Evolutionary conservation across 768 basidiomycete genomes (phyloP), one percentile per base, ranked within the genome.

Genomic region (Rhodotorula toruloides): DNA sequence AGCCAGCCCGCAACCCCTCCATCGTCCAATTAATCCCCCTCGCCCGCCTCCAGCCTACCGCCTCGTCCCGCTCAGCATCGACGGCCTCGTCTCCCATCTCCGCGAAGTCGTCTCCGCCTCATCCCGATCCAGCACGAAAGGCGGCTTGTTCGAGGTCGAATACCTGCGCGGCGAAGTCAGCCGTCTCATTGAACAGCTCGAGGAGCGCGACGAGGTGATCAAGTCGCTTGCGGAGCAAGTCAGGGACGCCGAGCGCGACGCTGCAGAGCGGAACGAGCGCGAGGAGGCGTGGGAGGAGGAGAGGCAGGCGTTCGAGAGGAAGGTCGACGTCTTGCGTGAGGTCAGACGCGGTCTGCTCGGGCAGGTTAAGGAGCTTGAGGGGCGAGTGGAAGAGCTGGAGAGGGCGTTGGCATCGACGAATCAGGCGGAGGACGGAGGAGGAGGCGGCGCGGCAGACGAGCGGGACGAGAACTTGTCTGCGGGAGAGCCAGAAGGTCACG

Each of bases 111-210:
- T 67, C 32, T 6, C 48, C 42, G 34, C 6, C 7, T 11, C 58
- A 8, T 1, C 53, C 27, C 21, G 48, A n/a, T n/a, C 54, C 32
- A 40, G 8, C 25, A 16, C 29, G 27, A 16, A 39, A n/a, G 25
- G 63, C 29, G 43, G 17, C 2, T 7, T n/a, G n/a, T 17, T 17
- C 47, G 65, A 66, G 34, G 11, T 37, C 4, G 27, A 19, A 11
- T 61, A 25, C 56, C 56, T 67, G 9, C 42, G 66, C 10, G 19
- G 66, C 17, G 66, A 67, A 37, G 50, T 62, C 6, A 3, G 19
- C 7, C 40, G 66, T 0, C 44, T 67, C 11, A 44, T 49, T 0
- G 16, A 6, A 0, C 54, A 61, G 32, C 42, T 67, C n/a, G 55
- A 58, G 34, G 21, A 25, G 29, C 31, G 60, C 25, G 50, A 67